Conservation (phyloP, 1,139 yeast genomes). For the Yamadazyma membranifaciens region DNA sequence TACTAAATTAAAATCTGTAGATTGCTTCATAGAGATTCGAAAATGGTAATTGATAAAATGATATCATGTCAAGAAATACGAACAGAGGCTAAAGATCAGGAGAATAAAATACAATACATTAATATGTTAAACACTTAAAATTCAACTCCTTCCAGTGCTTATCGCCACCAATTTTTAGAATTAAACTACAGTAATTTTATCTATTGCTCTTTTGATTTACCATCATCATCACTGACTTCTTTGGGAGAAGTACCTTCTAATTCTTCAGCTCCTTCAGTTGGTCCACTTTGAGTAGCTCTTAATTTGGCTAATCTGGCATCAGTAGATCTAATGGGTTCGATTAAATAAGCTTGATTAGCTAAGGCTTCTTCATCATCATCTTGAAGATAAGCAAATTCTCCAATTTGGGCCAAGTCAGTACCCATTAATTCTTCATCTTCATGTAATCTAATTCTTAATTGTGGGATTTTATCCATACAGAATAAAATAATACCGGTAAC, state of each 20-base stretch:
- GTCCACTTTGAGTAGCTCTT: conserved; percentile 15
- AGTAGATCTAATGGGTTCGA: conserved; percentile 72
- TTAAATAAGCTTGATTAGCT: conserved; percentile 49
- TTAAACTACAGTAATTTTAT: too few relatives aligned
- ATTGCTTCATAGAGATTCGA: too few relatives aligned
- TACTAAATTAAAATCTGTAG: too few relatives aligned
- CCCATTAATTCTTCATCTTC: conserved; percentile 91
- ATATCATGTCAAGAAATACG: too few relatives aligned
- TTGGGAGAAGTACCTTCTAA: conserved; percentile 20
- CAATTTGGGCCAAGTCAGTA: conserved; percentile 84
- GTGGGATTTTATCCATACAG: conserved; percentile 77
- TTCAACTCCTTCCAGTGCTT: too few relatives aligned
- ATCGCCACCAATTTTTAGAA: too few relatives aligned
- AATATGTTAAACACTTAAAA: too few relatives aligned
- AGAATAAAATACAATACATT: too few relatives aligned
- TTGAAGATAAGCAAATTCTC: conserved; percentile 76
- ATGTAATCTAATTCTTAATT: conserved; percentile 76
- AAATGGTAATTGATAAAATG: too few relatives aligned
- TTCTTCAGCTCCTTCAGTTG: conserved; percentile 15
- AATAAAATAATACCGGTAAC: conserved; percentile 72
- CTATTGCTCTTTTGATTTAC: conserved; percentile 13
- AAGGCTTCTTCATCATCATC: conserved; percentile 23
- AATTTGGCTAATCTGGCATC: conserved; percentile 41
- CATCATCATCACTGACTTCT: conserved; percentile 17
- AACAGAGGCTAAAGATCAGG: too few relatives aligned